A percentile compares a stretch with the other conserved stretches of the same genome.
phyloP scores from a whole-genome alignment of 176 grass and related monocot genomes.

The Carex scoparia region DNA sequence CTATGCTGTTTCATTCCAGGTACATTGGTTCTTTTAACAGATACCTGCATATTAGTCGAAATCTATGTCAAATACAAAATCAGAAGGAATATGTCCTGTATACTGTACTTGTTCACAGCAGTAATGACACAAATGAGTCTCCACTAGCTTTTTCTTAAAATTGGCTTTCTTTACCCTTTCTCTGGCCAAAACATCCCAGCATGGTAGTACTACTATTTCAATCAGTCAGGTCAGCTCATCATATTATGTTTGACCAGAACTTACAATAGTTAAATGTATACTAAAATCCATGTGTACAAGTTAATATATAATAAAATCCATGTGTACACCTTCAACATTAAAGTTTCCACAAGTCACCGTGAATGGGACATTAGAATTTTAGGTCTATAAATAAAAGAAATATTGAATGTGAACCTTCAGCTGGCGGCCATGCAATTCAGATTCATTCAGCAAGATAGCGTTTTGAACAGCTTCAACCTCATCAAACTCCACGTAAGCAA shows the following conservation, averaged over 20 bases:
- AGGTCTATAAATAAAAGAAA: background rate
- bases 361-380: background rate
- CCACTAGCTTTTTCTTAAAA: background rate
- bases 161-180: background rate
- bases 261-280: background rate
- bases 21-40: slow-evolving; percentile 70
- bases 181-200: background rate
- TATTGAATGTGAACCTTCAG: slow-evolving; percentile 46
- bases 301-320: background rate
- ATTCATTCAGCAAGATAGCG: slow-evolving; percentile 58
- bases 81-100: background rate
- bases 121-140: background rate
- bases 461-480: slow-evolving; percentile 62
- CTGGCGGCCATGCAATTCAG: slow-evolving; percentile 50
- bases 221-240: background rate
- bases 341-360: background rate
- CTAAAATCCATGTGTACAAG: background rate
- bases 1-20: slow-evolving; percentile 58
- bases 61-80: background rate
- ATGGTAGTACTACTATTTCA: background rate
- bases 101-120: background rate
- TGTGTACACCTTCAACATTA: background rate
- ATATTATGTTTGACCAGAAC: background rate
- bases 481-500: slow-evolving; percentile 75
- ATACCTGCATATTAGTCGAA: slow-evolving; percentile 36